phyloP scores from a whole-genome alignment of 1,284 basidiomycete genomes.

The Leucoagaricus sp. region DNA sequence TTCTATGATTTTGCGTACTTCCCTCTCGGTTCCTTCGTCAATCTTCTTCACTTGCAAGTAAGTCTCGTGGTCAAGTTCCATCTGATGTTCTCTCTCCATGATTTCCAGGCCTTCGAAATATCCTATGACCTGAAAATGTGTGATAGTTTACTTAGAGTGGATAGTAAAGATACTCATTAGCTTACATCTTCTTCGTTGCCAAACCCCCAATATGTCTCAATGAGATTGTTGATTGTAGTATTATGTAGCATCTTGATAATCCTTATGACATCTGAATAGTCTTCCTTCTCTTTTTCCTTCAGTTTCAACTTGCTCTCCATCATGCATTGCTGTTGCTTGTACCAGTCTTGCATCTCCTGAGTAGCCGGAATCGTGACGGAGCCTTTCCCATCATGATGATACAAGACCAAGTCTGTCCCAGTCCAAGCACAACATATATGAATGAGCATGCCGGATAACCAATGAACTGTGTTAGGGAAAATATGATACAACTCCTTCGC shows the following conservation, averaged over 20 bases:
- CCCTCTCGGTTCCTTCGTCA: too few species aligned
- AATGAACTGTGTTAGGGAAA: constrained; percentile 4
- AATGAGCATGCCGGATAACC: constrained; percentile 3
- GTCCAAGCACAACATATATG: constrained; percentile 2
- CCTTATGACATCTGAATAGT: too few species aligned
- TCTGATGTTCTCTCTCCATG: too few species aligned
- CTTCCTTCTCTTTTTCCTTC: not conserved
- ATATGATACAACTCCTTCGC: constrained; percentile 1
- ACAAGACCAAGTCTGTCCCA: not conserved
- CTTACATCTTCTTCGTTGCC: not conserved
- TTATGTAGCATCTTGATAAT: constrained; percentile 1
- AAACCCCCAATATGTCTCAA: not conserved
- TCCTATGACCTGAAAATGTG: too few species aligned
- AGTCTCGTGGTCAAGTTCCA: too few species aligned
- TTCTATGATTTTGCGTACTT: too few species aligned
- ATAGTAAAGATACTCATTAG: too few species aligned
- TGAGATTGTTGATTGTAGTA: not conserved
- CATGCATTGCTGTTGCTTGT: not conserved
- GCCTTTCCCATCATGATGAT: not conserved
- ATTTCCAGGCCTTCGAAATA: too few species aligned
- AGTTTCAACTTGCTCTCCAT: not conserved
- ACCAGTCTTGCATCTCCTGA: not conserved
- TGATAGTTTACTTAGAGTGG: too few species aligned
- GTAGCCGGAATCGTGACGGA: not conserved
- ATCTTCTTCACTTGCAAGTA: too few species aligned